These are phyloP conservation scores for Kwoniella shandongensis DNA, from an alignment of 768 basidiomycete genomes.

Conservation along the genomic window DNA sequence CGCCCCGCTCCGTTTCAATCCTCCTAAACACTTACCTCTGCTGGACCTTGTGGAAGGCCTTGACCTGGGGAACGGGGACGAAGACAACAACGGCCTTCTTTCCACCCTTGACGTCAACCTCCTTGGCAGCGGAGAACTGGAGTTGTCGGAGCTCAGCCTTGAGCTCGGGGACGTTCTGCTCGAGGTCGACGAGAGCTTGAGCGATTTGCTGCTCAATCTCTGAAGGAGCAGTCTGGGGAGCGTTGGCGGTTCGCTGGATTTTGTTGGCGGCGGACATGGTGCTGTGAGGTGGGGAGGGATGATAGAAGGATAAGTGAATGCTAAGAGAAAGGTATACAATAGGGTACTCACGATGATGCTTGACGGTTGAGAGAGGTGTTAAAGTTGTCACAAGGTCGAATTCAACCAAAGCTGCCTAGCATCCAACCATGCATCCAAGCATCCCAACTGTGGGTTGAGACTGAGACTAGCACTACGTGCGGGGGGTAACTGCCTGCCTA, in stretches of 20 bases:
- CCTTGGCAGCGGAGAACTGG: conserved; percentile 96
- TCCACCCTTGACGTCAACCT: conserved; percentile 97
- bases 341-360: conserved; percentile 18
- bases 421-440: too few species aligned
- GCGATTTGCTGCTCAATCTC: conserved; percentile 97
- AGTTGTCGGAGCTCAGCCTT: conserved; percentile 92
- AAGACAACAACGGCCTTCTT: conserved; percentile 99
- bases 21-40: conserved; percentile 64
- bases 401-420: not conserved
- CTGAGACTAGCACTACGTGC: too few species aligned
- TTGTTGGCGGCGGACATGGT: conserved; percentile 59
- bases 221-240: conserved; percentile 80
- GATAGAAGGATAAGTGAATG: not conserved
- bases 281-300: conserved; percentile 16
- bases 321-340: not conserved
- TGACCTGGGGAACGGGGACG: conserved; percentile 93
- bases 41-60: conserved; percentile 98
- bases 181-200: conserved; percentile 94
- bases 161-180: conserved; percentile 97
- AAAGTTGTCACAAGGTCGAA: not conserved
- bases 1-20: not conserved
- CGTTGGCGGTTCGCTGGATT: conserved; percentile 94
- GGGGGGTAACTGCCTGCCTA: too few species aligned
- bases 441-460: too few species aligned
- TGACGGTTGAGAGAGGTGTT: conserved; percentile 11